Base-by-base conservation (phyloP, 78 protist genomes). In the Dictyostelium capitatum region DNA sequence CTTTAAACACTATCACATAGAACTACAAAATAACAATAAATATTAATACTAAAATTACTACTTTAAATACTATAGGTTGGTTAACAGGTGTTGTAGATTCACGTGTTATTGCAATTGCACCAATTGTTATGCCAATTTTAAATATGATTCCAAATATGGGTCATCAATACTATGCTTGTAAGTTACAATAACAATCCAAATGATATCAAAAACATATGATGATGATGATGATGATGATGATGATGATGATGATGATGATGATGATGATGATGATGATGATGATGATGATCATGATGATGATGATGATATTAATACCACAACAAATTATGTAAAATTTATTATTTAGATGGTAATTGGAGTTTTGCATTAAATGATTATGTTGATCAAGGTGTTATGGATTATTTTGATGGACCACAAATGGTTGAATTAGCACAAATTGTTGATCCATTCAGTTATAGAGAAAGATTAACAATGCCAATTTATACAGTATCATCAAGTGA, bases 291-390 rank as follows among this genome's bases (percentile, higher is more conserved):
- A n/a, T n/a, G n/a, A n/a, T n/a, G n/a, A n/a, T n/a, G n/a, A n/a
- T n/a, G n/a, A n/a, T n/a, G n/a, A n/a, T n/a, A n/a, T n/a, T n/a
- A n/a, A n/a, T n/a, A n/a, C n/a, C n/a, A n/a, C n/a, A n/a, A n/a
- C n/a, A n/a, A n/a, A n/a, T n/a, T n/a, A n/a, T n/a, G n/a, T n/a
- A n/a, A n/a, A n/a, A n/a, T n/a, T n/a, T n/a, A 56, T 56, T 20
- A 56, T 7, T 3, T 12, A 56, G 69, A 87, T 91, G 91, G 94
- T 32, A 72, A 67, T 6, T 85, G 80, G 89, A 43, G 82, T 28
- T 87, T 87, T 75, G 93, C 94, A 19, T 53, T 94, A 23, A 37
- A 94, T 43, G 96, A 95, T 77, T 95, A 95, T 64, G 25, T n/a
- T 2, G 9, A 62, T 54, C 41, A 51, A 54, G 93, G 89, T 79